Evolutionary conservation across 1,139 yeast genomes (phyloP).

Genomic region (Pichia sp.): DNA sequence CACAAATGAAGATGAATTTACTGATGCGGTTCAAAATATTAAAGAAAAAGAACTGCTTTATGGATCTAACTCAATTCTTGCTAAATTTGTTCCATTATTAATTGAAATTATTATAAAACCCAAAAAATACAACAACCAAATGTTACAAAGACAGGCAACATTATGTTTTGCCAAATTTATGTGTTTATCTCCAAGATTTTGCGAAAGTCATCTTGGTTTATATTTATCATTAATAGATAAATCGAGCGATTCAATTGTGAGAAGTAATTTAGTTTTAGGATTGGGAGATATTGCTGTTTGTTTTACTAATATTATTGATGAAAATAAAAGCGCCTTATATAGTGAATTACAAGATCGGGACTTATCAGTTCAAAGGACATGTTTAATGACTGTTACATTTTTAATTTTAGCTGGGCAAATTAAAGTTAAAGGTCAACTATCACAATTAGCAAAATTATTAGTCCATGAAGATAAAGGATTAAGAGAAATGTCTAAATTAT

Average conservation of each 20-base stretch:
- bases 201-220: constrained; percentile 73
- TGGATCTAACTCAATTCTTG: constrained; percentile 67
- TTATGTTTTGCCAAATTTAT: constrained; percentile 83
- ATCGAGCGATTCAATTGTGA: constrained; percentile 76
- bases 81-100: constrained; percentile 75
- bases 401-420: constrained; percentile 97
- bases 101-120: constrained; percentile 68
- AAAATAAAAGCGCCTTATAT: constrained; percentile 82
- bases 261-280: constrained; percentile 89
- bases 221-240: constrained; percentile 78
- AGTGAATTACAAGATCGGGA: constrained; percentile 79
- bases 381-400: constrained; percentile 95
- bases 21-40: constrained; percentile 78
- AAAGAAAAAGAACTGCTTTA: constrained; percentile 79
- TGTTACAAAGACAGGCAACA: constrained; percentile 68
- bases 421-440: constrained; percentile 92
- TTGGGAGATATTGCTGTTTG: constrained; percentile 97
- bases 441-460: constrained; percentile 96
- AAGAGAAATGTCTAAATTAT: constrained; percentile 82
- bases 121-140: constrained; percentile 47
- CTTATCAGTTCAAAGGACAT: constrained; percentile 89
- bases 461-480: constrained; percentile 86
- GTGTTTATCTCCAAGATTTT: constrained; percentile 86
- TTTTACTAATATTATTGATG: constrained; percentile 89
- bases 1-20: constrained; percentile 89